Evolutionary conservation across 2,329 filamentous ascomycete species (phyloP).

Genomic region (Penicillium capsulatum): DNA sequence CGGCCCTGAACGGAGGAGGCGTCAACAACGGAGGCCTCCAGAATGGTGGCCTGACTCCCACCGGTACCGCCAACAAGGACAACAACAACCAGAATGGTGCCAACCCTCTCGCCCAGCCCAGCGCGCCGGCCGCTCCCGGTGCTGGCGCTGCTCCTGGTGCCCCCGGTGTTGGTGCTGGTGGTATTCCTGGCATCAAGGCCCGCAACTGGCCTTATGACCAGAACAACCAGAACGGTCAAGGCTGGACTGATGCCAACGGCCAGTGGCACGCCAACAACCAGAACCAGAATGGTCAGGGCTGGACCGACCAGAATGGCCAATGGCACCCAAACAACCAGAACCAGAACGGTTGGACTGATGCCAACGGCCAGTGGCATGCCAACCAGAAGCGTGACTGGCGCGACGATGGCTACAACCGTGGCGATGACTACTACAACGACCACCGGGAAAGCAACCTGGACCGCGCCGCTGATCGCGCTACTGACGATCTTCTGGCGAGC

Average conservation of each 20-base stretch:
- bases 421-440: constrained; percentile 6
- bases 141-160: background rate
- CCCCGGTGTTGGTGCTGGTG: background rate
- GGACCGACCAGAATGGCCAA: constrained; percentile 12
- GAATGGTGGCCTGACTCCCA: constrained; percentile 1
- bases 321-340: background rate
- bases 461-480: constrained; percentile 2
- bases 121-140: constrained; percentile 1
- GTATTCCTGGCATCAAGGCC: constrained; percentile 5
- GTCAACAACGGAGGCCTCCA: constrained; percentile 5
- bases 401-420: constrained; percentile 2
- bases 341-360: background rate
- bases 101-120: background rate
- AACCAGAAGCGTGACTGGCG: background rate
- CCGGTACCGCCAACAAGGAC: constrained; percentile 3
- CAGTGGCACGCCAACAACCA: constrained; percentile 13
- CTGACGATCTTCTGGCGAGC: background rate
- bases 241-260: constrained; percentile 19
- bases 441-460: constrained; percentile 6
- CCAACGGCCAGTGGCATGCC: background rate
- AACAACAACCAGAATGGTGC: constrained; percentile 12
- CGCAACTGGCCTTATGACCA: constrained; percentile 10
- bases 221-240: constrained; percentile 6
- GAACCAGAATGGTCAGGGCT: constrained; percentile 5
- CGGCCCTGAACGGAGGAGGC: no score